Percentiles rank a stretch among this genome's conserved stretches.
These are phyloP conservation scores for Notholithocarpus densiflorus DNA, from an alignment of 306 rosid species.

Conservation along the genomic window DNA sequence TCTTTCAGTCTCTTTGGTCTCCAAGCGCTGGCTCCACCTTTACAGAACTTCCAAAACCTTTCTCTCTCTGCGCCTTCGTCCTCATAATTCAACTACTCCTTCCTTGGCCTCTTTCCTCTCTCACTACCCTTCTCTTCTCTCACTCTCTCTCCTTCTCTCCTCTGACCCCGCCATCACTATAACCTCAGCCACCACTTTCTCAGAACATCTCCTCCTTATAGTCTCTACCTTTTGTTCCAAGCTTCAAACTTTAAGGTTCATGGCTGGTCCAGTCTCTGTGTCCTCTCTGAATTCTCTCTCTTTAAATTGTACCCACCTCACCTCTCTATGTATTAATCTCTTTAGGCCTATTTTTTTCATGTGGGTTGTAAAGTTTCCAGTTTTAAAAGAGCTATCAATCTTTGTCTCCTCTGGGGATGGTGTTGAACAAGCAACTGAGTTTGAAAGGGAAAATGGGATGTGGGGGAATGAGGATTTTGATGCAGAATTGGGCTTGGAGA, in stretches of 20 bases:
- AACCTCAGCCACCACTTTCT: neutral
- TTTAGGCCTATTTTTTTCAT: constrained; percentile 53
- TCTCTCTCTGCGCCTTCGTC: constrained; percentile 55
- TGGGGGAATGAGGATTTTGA: constrained; percentile 32
- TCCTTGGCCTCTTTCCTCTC: constrained; percentile 53
- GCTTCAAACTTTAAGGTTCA: constrained; percentile 49
- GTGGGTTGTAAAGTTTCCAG: constrained; percentile 57
- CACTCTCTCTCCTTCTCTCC: constrained; percentile 49
- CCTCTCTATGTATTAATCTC: constrained; percentile 54
- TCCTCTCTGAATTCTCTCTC: constrained; percentile 69
- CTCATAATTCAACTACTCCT: constrained; percentile 25
- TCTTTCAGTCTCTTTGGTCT: constrained; percentile 60
- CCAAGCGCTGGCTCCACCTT: constrained; percentile 83
- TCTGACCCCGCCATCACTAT: constrained; percentile 18
- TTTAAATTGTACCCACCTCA: constrained; percentile 37
- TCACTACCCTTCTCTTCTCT: constrained; percentile 55
- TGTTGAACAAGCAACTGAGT: constrained; percentile 8
- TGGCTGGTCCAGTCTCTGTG: constrained; percentile 50
- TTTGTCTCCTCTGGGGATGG: constrained; percentile 23
- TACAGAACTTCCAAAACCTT: constrained; percentile 61
- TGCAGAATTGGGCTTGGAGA: constrained; percentile 46
- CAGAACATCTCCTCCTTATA: constrained; percentile 35
- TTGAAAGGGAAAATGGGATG: constrained; percentile 10
- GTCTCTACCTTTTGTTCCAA: constrained; percentile 38
- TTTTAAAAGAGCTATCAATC: constrained; percentile 48